Conservation (phyloP, 768 basidiomycete species). For the Vishniacozyma victoriae region DNA sequence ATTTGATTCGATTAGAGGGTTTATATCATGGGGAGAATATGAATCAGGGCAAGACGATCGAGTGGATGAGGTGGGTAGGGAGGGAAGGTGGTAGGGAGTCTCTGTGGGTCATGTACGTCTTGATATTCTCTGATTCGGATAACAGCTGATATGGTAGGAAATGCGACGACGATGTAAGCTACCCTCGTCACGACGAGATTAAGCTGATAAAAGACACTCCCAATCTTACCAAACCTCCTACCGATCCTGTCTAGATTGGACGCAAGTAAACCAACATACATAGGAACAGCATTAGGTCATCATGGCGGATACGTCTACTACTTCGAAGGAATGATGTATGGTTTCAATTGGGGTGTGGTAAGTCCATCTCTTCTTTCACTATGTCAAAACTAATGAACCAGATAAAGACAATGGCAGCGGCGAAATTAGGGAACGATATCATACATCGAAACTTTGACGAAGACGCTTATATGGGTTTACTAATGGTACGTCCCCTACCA, state of each 20-base stretch:
- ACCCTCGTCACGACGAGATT: background rate
- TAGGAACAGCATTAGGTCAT: slow-evolving; percentile 20
- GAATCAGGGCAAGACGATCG: slow-evolving; percentile 34
- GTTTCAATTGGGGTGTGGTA: slow-evolving; percentile 36
- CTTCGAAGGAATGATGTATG: slow-evolving; percentile 35
- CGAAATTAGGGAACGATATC: slow-evolving; percentile 6
- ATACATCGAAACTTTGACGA: slow-evolving; percentile 16
- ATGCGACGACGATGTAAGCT: slow-evolving; percentile 32
- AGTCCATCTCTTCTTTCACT: background rate
- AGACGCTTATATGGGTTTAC: slow-evolving; percentile 22
- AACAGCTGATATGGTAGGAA: slow-evolving; percentile 13
- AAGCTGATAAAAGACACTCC: slow-evolving; percentile 21
- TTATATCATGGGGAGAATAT: slow-evolving; percentile 31
- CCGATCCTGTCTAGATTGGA: slow-evolving; percentile 12
- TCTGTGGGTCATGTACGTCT: slow-evolving; percentile 26
- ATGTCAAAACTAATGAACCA: too few species aligned
- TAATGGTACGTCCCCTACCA: slow-evolving; percentile 20
- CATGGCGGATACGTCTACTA: slow-evolving; percentile 25
- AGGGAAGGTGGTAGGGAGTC: slow-evolving; percentile 20
- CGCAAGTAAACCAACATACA: slow-evolving; percentile 22
- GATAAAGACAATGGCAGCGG: slow-evolving; percentile 26
- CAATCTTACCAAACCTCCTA: slow-evolving; percentile 32
- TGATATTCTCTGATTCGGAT: background rate
- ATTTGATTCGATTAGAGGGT: slow-evolving; percentile 27
- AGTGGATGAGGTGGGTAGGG: slow-evolving; percentile 28